Base-by-base conservation (phyloP, 805 yeast species). In the Danielia reshetovae region DNA sequence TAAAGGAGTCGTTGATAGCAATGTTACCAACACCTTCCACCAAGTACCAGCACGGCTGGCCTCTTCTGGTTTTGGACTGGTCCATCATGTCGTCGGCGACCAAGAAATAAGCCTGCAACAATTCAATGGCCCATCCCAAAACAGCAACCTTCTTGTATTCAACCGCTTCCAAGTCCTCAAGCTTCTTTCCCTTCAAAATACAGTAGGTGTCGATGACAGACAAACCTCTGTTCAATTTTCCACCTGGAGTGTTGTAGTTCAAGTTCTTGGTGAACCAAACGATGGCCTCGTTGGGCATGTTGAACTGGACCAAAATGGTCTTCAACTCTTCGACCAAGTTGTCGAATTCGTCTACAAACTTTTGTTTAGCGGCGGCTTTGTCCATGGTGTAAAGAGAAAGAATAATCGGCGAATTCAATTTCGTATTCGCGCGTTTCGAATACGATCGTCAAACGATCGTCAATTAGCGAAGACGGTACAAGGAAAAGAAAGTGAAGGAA, bases 71-170 rank as follows among this genome's bases (percentile, higher is more conserved):
- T 60, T 86, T 83, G 22, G 96, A 85, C 49, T 79, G 78, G 62
- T 93, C 98, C 98, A 93, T 93, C 79, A 93, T 93, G 60, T 93
- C 98, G 60, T 93, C 98, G 21, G 97, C 94, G 38, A 93, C 97
- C 53, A 93, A 74, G 72, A 93, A 93, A 61, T 86, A 93, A 2
- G 97, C 97, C 67, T 90, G 98, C 49, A 90, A 72, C 46, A 93
- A 73, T 68, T 93, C 98, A 49, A 93, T 79, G 50, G 87, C 74
- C 98, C 98, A 93, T 15, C 98, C 98, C 46, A 93, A 72, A 32
- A 89, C 68, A 7, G 97, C 93, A 24, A 86, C 85, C 52, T 79
- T 81, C 60, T 77, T 77, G 69, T 88, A 90, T 55, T 87, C 93
- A 21, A 68, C 85, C 13, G 57, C 71, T 7, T 70, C 44, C 38